Conservation (phyloP, 176 grass and related monocot genomes). For the Carex myosuroides region DNA sequence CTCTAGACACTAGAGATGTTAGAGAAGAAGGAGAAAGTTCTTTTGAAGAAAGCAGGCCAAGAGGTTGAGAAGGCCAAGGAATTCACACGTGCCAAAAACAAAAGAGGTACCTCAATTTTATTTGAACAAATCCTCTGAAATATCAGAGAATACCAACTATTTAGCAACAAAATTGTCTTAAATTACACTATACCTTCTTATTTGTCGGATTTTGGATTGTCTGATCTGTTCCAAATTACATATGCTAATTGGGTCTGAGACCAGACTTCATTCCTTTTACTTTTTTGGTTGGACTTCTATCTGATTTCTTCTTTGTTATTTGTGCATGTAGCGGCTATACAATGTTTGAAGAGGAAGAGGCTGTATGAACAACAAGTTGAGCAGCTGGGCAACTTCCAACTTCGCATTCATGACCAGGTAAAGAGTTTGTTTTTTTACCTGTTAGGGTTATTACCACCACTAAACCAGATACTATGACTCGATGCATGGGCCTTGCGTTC, state of each 20-base stretch:
- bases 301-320: slow-evolving; percentile 17
- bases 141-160: neutral
- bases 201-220: slow-evolving; percentile 5
- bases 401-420: slow-evolving; percentile 98
- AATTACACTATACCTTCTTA: slow-evolving; percentile 10
- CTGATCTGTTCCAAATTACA: neutral
- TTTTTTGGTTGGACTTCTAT: slow-evolving; percentile 6
- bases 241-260: neutral
- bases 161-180: neutral
- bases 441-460: neutral
- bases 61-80: slow-evolving; percentile 93
- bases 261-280: neutral
- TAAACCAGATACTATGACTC: neutral
- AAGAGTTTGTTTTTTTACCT: neutral
- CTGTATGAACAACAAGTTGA: slow-evolving; percentile 97
- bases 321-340: slow-evolving; percentile 65
- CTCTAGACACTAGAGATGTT: slow-evolving; percentile 92
- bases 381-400: slow-evolving; percentile 97
- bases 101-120: slow-evolving; percentile 55
- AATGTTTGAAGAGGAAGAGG: slow-evolving; percentile 96
- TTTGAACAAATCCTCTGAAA: neutral
- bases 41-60: slow-evolving; percentile 77
- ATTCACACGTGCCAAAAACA: slow-evolving; percentile 86
- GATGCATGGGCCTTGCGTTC: neutral
- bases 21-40: slow-evolving; percentile 93